Percentiles rank a stretch among this genome's conserved stretches.
phyloP scores from a whole-genome alignment of 2,329 filamentous ascomycete species.

The Gliomastix tumulicola region DNA sequence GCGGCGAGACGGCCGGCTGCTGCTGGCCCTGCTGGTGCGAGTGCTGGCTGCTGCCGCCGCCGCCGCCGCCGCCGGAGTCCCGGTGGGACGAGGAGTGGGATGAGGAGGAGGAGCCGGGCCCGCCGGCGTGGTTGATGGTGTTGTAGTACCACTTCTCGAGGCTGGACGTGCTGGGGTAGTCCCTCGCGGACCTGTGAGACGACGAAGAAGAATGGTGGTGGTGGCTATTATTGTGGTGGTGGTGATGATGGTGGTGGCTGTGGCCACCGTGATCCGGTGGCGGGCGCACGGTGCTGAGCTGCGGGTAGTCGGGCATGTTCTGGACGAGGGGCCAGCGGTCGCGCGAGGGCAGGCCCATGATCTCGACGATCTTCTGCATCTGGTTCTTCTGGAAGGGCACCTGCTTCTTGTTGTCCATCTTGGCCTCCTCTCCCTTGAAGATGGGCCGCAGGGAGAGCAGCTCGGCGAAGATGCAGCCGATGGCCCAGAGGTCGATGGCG shows the following conservation, averaged over 20 bases:
- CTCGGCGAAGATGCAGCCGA: conserved; percentile 97
- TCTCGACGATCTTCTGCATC: conserved; percentile 98
- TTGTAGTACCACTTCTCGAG: conserved; percentile 78
- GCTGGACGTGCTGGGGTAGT: conserved; percentile 29
- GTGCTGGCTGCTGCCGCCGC: too few relatives aligned
- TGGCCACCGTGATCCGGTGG: conserved; percentile 36
- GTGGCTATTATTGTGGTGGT: conserved; percentile 39
- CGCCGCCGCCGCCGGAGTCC: too few relatives aligned
- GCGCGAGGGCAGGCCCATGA: conserved; percentile 84
- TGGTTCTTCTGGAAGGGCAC: conserved; percentile 97
- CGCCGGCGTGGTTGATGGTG: conserved; percentile 53
- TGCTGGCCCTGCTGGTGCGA: not conserved
- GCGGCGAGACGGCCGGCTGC: conserved; percentile 22
- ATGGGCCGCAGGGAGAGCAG: conserved; percentile 84
- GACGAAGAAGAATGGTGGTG: too few relatives aligned
- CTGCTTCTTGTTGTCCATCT: conserved; percentile 97
- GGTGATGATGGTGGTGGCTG: conserved; percentile 36
- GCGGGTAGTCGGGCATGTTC: conserved; percentile 79
- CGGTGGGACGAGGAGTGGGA: not conserved
- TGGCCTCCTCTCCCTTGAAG: conserved; percentile 97
- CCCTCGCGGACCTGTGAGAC: conserved; percentile 17
- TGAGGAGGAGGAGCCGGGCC: conserved; percentile 27
- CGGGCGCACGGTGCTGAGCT: conserved; percentile 53
- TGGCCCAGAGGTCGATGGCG: conserved; percentile 94
- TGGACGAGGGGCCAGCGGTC: conserved; percentile 81